Conservation (phyloP, 192 early-diverging fungal species). For the Rhizoclosmatium globosum region DNA sequence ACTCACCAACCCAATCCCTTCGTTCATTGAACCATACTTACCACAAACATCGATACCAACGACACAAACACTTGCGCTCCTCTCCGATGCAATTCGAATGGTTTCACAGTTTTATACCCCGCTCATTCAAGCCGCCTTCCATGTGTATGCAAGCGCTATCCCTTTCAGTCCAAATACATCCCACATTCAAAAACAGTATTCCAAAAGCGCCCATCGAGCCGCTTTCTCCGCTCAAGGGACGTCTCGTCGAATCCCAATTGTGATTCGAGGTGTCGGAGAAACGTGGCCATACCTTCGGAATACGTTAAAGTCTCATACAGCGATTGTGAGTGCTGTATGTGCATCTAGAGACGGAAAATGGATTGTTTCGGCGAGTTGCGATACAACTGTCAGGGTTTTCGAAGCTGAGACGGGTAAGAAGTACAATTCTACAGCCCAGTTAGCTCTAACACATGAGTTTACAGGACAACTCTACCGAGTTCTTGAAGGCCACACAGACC, state of each 20-base stretch:
- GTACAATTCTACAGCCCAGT: background rate
- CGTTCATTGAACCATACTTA: slow-evolving; percentile 17
- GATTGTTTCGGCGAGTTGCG: slow-evolving; percentile 33
- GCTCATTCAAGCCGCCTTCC: slow-evolving; percentile 14
- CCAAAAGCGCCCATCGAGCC: slow-evolving; percentile 11
- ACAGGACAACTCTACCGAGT: slow-evolving; percentile 21
- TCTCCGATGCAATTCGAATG: slow-evolving; percentile 15
- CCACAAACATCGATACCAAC: background rate
- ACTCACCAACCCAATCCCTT: background rate
- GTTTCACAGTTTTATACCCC: slow-evolving; percentile 28
- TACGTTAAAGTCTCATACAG: background rate
- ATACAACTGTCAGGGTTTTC: slow-evolving; percentile 29
- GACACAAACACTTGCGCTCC: background rate
- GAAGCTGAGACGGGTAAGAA: slow-evolving; percentile 26
- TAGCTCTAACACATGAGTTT: background rate
- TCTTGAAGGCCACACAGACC: slow-evolving; percentile 29
- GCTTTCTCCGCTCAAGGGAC: slow-evolving; percentile 33
- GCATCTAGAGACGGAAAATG: slow-evolving; percentile 27
- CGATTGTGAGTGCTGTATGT: slow-evolving; percentile 8
- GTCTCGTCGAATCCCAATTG: slow-evolving; percentile 33
- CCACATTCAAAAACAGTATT: slow-evolving; percentile 24
- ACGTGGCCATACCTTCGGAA: background rate
- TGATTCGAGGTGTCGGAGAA: slow-evolving; percentile 21
- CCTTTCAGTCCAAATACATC: slow-evolving; percentile 25
- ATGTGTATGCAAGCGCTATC: slow-evolving; percentile 37